Evolutionary conservation across 2,329 filamentous ascomycete genomes (phyloP).

Genomic region (Hymenoscyphus fraxineus): DNA sequence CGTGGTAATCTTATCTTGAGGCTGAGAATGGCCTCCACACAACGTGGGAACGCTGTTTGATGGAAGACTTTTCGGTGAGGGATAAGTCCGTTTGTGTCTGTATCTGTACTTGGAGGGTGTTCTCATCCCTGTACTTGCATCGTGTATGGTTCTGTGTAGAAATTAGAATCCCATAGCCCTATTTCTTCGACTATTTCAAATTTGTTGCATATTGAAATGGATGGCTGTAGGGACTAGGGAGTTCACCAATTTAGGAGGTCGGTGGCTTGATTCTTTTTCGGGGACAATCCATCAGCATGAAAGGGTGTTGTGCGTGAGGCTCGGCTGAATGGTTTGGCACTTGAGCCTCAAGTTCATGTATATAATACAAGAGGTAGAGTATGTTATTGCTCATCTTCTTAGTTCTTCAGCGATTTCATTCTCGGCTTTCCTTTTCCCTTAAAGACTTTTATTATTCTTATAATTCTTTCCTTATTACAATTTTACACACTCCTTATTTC

Average conservation of each 20-base stretch:
- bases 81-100: neutral
- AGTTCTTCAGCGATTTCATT: neutral
- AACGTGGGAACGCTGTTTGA: neutral
- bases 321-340: neutral
- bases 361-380: neutral
- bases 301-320: neutral
- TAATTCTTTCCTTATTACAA: neutral
- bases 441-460: neutral
- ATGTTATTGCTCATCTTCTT: neutral
- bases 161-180: neutral
- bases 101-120: neutral
- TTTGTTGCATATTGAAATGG: neutral
- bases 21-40: neutral
- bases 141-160: neutral
- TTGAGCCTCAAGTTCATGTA: neutral
- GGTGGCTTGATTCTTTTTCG: neutral
- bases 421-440: neutral
- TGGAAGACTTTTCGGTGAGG: too few relatives aligned
- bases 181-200: neutral
- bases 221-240: neutral
- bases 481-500: neutral
- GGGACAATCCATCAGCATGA: neutral
- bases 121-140: neutral
- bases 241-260: neutral
- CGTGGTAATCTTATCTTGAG: neutral